These are phyloP conservation scores for Taxillus chinensis DNA, from an alignment of 164 flowering plant species.

Conservation along the genomic window DNA sequence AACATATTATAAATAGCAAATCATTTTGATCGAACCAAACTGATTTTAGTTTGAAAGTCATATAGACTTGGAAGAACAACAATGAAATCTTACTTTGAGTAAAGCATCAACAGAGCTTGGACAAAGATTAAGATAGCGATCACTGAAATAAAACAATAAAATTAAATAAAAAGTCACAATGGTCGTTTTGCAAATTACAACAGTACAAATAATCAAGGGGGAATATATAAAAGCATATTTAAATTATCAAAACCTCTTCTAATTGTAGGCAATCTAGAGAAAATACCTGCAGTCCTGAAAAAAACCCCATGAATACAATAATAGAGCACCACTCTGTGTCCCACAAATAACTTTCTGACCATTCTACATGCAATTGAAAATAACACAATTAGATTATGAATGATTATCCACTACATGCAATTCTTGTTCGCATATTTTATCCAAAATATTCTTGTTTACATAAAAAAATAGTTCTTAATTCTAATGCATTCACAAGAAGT, in stretches of 20 bases:
- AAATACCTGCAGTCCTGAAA: slow-evolving; percentile 93
- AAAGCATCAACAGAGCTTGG: slow-evolving; percentile 76
- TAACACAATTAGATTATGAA: neutral
- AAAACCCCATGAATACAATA: slow-evolving; percentile 89
- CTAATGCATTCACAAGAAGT: too few species aligned
- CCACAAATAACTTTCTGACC: slow-evolving; percentile 90
- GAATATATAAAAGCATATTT: neutral
- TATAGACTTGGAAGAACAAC: neutral
- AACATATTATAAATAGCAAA: slow-evolving; percentile 4
- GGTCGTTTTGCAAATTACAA: neutral
- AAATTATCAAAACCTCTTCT: neutral
- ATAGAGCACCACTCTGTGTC: slow-evolving; percentile 63
- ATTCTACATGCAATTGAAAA: slow-evolving; percentile 39
- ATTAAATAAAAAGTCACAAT: slow-evolving; percentile 2
- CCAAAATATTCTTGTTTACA: too few species aligned
- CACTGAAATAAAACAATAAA: slow-evolving; percentile 35
- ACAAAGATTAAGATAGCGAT: slow-evolving; percentile 67
- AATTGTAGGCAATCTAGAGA: neutral
- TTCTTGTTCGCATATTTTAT: neutral
- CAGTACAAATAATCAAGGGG: neutral
- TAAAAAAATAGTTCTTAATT: too few species aligned
- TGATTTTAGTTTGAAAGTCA: neutral
- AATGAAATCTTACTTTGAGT: slow-evolving; percentile 49
- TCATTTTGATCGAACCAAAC: neutral
- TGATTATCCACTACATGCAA: neutral